Conservation (phyloP, 805 yeast species). For the Saccharomycopsis sp. region DNA sequence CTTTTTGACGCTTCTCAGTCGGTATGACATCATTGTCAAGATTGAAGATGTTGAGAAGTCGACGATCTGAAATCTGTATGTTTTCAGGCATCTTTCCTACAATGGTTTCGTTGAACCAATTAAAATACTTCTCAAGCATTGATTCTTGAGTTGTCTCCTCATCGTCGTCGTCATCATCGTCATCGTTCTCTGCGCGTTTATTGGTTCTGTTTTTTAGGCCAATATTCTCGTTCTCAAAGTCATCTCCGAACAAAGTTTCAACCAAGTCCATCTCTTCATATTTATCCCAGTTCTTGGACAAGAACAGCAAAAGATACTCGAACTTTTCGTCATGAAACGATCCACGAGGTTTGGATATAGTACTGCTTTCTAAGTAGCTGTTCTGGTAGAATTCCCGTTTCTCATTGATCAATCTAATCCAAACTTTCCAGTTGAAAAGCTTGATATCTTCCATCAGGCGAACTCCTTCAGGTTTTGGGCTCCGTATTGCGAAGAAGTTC, state of each 20-base stretch:
- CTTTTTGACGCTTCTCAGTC: neutral
- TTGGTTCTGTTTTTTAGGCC: slow-evolving; percentile 32
- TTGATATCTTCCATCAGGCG: neutral
- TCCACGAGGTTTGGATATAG: slow-evolving; percentile 8
- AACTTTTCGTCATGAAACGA: slow-evolving; percentile 25
- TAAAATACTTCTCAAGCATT: slow-evolving; percentile 36
- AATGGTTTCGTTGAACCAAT: slow-evolving; percentile 40
- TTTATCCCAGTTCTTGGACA: slow-evolving; percentile 24
- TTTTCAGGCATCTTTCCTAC: slow-evolving; percentile 29
- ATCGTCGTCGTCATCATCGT: neutral
- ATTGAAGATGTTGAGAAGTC: slow-evolving; percentile 25
- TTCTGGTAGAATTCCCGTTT: neutral
- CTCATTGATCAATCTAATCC: slow-evolving; percentile 14
- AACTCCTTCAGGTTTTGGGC: neutral
- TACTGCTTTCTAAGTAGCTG: slow-evolving; percentile 1
- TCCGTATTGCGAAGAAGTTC: neutral
- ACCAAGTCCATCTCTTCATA: slow-evolving; percentile 16
- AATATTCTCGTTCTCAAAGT: slow-evolving; percentile 23
- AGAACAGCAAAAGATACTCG: slow-evolving; percentile 22
- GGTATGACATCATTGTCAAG: slow-evolving; percentile 12
- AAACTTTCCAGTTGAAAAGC: slow-evolving; percentile 16
- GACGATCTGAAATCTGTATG: slow-evolving; percentile 20
- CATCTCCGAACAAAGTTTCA: slow-evolving; percentile 14
- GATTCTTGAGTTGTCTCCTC: slow-evolving; percentile 28
- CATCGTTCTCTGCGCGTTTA: slow-evolving; percentile 50